Evolutionary conservation across 2,329 filamentous ascomycete genomes (phyloP).

Genomic region (Cordyceps farinosa): DNA sequence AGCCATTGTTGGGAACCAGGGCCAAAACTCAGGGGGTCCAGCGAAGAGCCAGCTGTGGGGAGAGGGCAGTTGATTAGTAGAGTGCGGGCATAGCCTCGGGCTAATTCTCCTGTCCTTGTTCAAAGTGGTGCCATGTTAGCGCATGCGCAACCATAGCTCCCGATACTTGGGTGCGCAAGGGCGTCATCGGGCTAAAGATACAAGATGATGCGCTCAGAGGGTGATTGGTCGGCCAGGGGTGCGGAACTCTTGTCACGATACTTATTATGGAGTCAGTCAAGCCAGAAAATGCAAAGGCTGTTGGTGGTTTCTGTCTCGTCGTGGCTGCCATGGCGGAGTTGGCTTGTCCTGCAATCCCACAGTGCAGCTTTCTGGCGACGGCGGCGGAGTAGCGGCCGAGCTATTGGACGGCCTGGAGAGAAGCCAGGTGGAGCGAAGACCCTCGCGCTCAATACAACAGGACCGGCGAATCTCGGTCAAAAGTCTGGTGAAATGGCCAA

Average conservation of each 20-base stretch:
- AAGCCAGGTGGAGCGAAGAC: constrained; percentile 1
- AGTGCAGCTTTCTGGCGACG: background rate
- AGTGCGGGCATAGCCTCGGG: constrained; percentile 11
- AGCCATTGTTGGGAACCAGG: background rate
- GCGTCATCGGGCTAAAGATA: constrained; percentile 6
- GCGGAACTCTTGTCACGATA: background rate
- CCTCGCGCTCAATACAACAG: background rate
- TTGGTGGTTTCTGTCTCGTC: background rate
- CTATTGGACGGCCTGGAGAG: constrained; percentile 23
- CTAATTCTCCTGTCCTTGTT: background rate
- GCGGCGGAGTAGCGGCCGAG: constrained; percentile 1
- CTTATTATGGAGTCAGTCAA: background rate
- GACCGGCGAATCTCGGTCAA: constrained; percentile 14
- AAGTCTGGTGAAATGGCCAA: background rate
- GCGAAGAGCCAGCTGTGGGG: background rate
- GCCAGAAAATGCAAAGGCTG: background rate
- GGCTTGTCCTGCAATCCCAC: constrained; percentile 9
- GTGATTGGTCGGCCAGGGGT: constrained; percentile 10
- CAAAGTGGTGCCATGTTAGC: background rate
- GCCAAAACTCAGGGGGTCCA: background rate
- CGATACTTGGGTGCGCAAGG: constrained; percentile 1
- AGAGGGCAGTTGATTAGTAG: background rate
- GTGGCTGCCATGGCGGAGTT: constrained; percentile 8
- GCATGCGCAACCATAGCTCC: background rate
- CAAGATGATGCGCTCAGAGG: constrained; percentile 9